Base-by-base conservation (phyloP, 257 asterid genomes). In the Scutellaria baicalensis region DNA sequence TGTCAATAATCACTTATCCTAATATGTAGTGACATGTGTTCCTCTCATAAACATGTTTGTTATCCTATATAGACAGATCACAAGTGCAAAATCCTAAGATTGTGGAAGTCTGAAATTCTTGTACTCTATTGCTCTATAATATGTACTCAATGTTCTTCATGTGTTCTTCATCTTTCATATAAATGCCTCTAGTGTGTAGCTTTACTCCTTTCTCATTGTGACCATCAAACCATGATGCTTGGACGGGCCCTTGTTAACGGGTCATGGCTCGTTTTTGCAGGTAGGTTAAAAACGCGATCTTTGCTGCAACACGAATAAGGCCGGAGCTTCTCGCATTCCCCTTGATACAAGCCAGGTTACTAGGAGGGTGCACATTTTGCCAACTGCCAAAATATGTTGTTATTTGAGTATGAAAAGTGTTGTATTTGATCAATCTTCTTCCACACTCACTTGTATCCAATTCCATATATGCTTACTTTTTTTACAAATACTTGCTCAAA, bases 241-340 rank as follows among this genome's bases (percentile, higher is more conserved):
- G 11, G 10, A 23, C 56, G 8, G n/a, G 10, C 8, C 36, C 38
- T 21, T 54, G 14, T 54, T 23, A 0, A 4, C 8, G 31, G 13
- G 18, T 9, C 9, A n/a, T 40, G 27, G 12, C 33, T 40, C 13
- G 8, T 48, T 64, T 67, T 56, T 64, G 58, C 79, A 78, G 82
- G 79, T 67, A 78, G 82, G 79, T 67, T 51, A 14, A 40, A 40
- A 57, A 68, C 0, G 33, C n/a, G 0, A 12, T 31, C 76, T 69
- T 35, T 38, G 59, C 64, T 71, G 76, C 71, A 47, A 31, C 8
- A 13, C 38, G 38, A 77, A 72, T 78, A 68, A 77, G 59, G 75
- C 71, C 55, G 43, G 51, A 11, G 47, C 12, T 56, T 74, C 57
- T 63, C 54, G 6, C 66, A 56, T 40, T 68, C 48, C 79, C 69